Evolutionary conservation across 495 filamentous ascomycete species (phyloP), one percentile per base, ranked within the genome.

Genomic region (Chaetomium tenue): DNA sequence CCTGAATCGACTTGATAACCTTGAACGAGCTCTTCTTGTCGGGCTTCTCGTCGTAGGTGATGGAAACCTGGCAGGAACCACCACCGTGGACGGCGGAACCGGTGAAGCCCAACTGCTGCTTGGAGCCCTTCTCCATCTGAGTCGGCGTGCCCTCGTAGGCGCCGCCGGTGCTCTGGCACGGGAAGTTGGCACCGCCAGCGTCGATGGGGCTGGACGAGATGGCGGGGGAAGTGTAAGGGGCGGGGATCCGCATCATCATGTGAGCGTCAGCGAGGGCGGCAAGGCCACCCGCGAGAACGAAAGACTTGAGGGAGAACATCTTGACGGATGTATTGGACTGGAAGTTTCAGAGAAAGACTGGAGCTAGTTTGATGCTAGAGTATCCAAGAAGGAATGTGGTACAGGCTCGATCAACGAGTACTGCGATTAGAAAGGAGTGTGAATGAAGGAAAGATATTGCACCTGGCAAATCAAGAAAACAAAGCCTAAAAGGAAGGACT

Each of bases 11-110:
- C 69, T 93, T 85, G 69, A 94, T 90, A 66, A 95, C 92, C 73
- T 90, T 86, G 80, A 86, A 96, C 0, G 69, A 68, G 64, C 86
- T 84, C 64, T 82, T 78, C 63, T 78, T 79, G 60, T 75, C 84
- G 5, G 87, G 86, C 3, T 79, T 68, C 5, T 74, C 72, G 69
- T 95, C 91, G 70, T 91, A 90, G 18, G 92, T 92, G 69, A 96
- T 81, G 5, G 87, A 84, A 52, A 97, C 75, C 71, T 97, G 93
- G 76, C 92, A 96, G 5, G 89, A 92, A 6, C 93, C 93, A 47
- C 93, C 92, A 48, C 87, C 88, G 73, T 97, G 93, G 9, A 86
- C 85, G 0, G 92, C 93, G 11, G 74, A 72, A 0, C 87, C 87
- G 0, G 75, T 77, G 73, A 90, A 88, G 18, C 70, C 68, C 6